These are phyloP conservation scores for Trichoderma sp. DNA, from an alignment of 2,329 filamentous ascomycete species.

Conservation along the genomic window DNA sequence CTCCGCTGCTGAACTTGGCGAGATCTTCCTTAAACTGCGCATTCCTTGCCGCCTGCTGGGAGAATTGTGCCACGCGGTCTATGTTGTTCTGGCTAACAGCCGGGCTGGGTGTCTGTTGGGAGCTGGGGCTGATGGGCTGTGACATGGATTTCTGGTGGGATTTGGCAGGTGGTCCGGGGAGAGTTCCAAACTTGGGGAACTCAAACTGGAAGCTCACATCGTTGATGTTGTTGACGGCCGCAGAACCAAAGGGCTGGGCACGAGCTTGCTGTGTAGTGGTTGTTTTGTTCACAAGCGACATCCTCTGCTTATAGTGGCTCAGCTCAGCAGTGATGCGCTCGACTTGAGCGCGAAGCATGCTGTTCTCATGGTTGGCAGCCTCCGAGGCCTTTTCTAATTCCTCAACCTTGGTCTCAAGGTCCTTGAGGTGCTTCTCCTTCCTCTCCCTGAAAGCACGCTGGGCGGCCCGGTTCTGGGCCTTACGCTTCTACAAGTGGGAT, in stretches of 20 bases:
- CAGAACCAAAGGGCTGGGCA: constrained; percentile 45
- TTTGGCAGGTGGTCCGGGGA: constrained; percentile 54
- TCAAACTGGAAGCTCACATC: constrained; percentile 92
- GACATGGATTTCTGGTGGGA: constrained; percentile 37
- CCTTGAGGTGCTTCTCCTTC: constrained; percentile 88
- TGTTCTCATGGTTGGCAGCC: constrained; percentile 83
- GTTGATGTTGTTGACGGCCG: constrained; percentile 62
- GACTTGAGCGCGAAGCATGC: constrained; percentile 79
- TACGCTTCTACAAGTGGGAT: constrained; percentile 70
- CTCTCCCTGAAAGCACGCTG: constrained; percentile 93
- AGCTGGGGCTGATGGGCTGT: constrained; percentile 42
- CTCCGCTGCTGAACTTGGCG: constrained; percentile 51
- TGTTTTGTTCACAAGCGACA: constrained; percentile 61
- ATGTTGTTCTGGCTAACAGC: constrained; percentile 38
- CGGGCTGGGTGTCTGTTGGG: constrained; percentile 35
- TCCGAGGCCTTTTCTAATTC: constrained; percentile 83
- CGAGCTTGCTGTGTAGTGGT: constrained; percentile 47
- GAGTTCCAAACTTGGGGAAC: constrained; percentile 88
- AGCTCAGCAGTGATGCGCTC: constrained; percentile 85
- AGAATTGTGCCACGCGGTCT: constrained; percentile 34
- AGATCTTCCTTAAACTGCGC: constrained; percentile 53
- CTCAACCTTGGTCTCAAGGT: constrained; percentile 77
- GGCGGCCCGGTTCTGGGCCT: constrained; percentile 92
- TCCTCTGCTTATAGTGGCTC: constrained; percentile 84
- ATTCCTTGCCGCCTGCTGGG: constrained; percentile 30